A percentile compares a stretch with the other conserved stretches of the same genome.
These are phyloP conservation scores for Daldinia caldariorum DNA, from an alignment of 495 filamentous ascomycete species.

Conservation along the genomic window DNA sequence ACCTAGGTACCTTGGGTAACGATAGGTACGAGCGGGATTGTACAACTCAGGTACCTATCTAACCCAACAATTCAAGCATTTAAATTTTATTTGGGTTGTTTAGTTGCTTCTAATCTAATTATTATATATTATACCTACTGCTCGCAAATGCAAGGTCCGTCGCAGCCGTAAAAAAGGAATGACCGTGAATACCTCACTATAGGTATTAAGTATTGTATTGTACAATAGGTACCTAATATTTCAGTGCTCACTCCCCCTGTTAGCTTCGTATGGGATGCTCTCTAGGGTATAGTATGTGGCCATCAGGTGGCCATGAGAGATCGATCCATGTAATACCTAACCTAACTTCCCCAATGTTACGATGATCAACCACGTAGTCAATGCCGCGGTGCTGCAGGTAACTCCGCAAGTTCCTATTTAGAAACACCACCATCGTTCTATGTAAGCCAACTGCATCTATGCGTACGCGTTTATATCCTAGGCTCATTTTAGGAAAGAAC, in stretches of 20 bases:
- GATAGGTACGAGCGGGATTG: not conserved
- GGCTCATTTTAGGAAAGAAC: not conserved
- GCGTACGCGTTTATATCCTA: not conserved
- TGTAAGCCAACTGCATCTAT: not conserved
- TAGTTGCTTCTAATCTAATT: not conserved
- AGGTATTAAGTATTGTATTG: too few species aligned
- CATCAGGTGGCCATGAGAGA: constrained; percentile 3
- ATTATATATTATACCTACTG: not conserved
- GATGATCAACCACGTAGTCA: not conserved
- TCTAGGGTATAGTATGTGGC: not conserved
- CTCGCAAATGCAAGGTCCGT: not conserved
- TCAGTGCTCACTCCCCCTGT: too few species aligned
- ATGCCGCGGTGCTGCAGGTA: not conserved
- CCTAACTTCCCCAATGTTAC: not conserved
- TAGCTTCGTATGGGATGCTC: not conserved
- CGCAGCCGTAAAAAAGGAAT: not conserved
- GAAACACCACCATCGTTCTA: not conserved
- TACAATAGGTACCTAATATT: too few species aligned
- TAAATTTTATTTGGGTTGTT: not conserved
- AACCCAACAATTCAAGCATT: too few species aligned
- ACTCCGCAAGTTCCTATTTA: not conserved
- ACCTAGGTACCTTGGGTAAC: not conserved
- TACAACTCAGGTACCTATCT: too few species aligned
- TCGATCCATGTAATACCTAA: constrained; percentile 4
- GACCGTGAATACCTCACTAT: too few species aligned